Evolutionary conservation across 1,284 basidiomycete genomes (phyloP), one percentile per base, ranked within the genome.

Genomic region (Xerocomus minutiporus): DNA sequence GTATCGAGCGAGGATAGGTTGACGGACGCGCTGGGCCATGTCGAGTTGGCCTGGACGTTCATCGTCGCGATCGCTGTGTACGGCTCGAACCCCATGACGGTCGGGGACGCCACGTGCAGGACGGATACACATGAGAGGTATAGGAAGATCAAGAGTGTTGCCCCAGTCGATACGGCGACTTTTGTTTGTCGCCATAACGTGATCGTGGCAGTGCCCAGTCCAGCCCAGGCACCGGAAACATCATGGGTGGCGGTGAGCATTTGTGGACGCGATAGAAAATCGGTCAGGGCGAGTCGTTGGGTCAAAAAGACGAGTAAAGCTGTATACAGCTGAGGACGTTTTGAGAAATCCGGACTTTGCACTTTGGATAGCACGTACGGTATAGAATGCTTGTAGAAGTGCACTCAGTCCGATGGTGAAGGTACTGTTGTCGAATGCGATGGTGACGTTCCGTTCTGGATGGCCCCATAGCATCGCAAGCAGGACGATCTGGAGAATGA

Each of bases 331-430:
- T 54, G 31, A 34, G n/a, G 13, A 41, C 9, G n/a, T 26, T n/a
- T 23, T 26, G 31, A 49, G 15, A 12, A 20, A 6, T 9, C 28
- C 5, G 5, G 4, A 15, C n/a, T 12, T 35, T 8, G 20, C 4
- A 7, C 26, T 11, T 8, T 17, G 46, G 9, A 25, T 25, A 15
- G 26, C 13, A 57, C 52, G 9, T 44, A 59, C 57, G 4, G 54
- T 46, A 20, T 57, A 46, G 39, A 60, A 48, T 13, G 50, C 54
- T 34, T 56, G 54, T 8, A 57, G 31, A 17, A 46, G 38, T n/a
- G 50, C 50, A 32, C 55, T 57, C 17, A 57, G n/a, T 25, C 54
- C 50, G 1, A 32, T 25, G 5, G 55, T 57, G 1, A 52, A 6
- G 34, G 41, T 1, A 26, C 11, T 47, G 36, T 35, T 46, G 6